A percentile compares a stretch with the other conserved stretches of the same genome.
Evolutionary conservation across 148 eudicot species (phyloP).

Genomic region (Pharnaceum exiguum): DNA sequence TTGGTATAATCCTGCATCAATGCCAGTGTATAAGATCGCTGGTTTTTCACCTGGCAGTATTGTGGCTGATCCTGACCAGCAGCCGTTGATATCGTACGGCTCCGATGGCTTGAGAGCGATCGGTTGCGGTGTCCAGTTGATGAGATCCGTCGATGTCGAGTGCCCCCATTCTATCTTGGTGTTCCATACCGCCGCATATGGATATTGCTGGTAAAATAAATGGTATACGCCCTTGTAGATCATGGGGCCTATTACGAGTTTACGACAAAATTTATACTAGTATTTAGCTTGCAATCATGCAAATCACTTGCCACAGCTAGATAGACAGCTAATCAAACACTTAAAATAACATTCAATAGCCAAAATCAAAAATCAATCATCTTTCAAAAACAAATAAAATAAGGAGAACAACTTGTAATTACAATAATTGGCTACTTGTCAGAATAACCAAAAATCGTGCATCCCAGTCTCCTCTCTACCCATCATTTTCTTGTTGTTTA

Average conservation of each 20-base stretch:
- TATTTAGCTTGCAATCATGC: too few relatives aligned
- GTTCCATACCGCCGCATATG: constrained; percentile 35
- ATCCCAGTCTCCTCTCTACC: too few relatives aligned
- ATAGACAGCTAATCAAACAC: too few relatives aligned
- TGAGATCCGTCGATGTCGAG: constrained; percentile 44
- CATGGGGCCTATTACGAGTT: constrained; percentile 69
- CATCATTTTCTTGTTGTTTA: too few relatives aligned
- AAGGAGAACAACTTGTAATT: too few relatives aligned
- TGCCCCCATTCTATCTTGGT: constrained; percentile 50
- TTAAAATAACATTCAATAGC: too few relatives aligned
- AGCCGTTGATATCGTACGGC: constrained; percentile 40
- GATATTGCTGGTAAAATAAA: constrained; percentile 52
- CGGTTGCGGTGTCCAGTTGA: constrained; percentile 50
- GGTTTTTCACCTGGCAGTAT: constrained; percentile 37
- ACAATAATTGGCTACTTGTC: too few relatives aligned
- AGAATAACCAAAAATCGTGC: too few relatives aligned
- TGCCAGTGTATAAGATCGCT: constrained; percentile 41
- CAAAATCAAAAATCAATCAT: too few relatives aligned
- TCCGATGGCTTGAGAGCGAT: constrained; percentile 30
- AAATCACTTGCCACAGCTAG: too few relatives aligned
- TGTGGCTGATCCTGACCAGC: constrained; percentile 58
- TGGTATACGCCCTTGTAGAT: constrained; percentile 50
- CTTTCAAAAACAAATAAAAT: too few relatives aligned
- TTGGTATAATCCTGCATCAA: constrained; percentile 10
- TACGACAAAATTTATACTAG: too few relatives aligned